Evolutionary conservation across 495 filamentous ascomycete genomes (phyloP).

Genomic region (Aspergillus panamensis): DNA sequence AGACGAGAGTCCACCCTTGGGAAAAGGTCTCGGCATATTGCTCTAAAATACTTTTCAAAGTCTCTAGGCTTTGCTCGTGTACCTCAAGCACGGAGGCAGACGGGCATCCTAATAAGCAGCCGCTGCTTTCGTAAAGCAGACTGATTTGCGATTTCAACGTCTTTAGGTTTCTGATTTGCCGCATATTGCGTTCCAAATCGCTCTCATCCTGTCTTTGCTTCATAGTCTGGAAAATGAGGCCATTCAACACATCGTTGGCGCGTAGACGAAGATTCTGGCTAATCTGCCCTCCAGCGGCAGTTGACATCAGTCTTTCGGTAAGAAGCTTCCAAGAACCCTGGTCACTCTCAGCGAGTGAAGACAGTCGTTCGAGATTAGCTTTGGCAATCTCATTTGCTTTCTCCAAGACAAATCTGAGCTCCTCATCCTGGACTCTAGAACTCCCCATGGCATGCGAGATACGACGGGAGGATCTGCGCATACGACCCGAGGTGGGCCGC

Average conservation of each 20-base stretch:
- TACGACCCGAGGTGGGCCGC: slow-evolving; percentile 29
- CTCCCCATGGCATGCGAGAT: slow-evolving; percentile 47
- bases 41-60: slow-evolving; percentile 77
- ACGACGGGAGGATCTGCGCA: slow-evolving; percentile 59
- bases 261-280: slow-evolving; percentile 62
- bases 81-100: slow-evolving; percentile 66
- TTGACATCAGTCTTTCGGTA: slow-evolving; percentile 62
- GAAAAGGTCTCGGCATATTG: slow-evolving; percentile 81
- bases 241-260: slow-evolving; percentile 70
- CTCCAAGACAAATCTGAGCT: slow-evolving; percentile 67
- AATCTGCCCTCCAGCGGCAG: slow-evolving; percentile 52
- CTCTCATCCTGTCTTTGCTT: slow-evolving; percentile 30
- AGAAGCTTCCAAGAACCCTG: slow-evolving; percentile 72
- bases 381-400: slow-evolving; percentile 74
- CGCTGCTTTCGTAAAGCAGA: slow-evolving; percentile 45
- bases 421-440: slow-evolving; percentile 46
- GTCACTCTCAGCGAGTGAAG: slow-evolving; percentile 54
- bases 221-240: slow-evolving; percentile 58
- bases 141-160: slow-evolving; percentile 58
- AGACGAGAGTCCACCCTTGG: slow-evolving; percentile 78
- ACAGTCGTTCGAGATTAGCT: slow-evolving; percentile 75
- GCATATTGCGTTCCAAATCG: slow-evolving; percentile 36
- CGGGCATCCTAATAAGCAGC: slow-evolving; percentile 28
- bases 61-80: slow-evolving; percentile 76
- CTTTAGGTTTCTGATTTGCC: slow-evolving; percentile 69